A percentile compares a stretch with the other conserved stretches of the same genome.
These are phyloP conservation scores for Globisporangium viniferum DNA, from an alignment of 352 stramenopile genomes.

Conservation along the genomic window DNA sequence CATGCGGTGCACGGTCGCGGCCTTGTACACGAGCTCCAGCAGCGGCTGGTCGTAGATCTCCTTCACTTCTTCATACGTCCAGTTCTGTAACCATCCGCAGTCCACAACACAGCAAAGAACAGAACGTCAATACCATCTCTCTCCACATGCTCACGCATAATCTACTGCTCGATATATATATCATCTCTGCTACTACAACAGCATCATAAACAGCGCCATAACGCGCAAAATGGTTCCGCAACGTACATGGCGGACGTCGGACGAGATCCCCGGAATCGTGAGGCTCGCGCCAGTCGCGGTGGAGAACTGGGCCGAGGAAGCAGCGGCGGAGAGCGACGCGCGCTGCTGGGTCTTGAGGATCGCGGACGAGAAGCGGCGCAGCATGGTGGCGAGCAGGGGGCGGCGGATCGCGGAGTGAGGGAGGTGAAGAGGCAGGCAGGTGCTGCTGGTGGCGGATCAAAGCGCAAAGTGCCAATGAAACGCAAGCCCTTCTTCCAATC, in stretches of 20 bases:
- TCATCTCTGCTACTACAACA: background rate
- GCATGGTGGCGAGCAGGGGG: constrained; percentile 23
- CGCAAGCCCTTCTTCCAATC: constrained; percentile 1
- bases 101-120: background rate
- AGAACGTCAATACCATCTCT: background rate
- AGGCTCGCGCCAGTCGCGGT: constrained; percentile 33
- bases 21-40: constrained; percentile 97
- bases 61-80: constrained; percentile 95
- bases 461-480: constrained; percentile 7
- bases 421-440: background rate
- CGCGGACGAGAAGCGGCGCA: constrained; percentile 37
- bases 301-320: constrained; percentile 26
- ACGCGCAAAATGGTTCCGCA: background rate
- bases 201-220: background rate
- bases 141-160: background rate
- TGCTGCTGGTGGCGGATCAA: constrained; percentile 11
- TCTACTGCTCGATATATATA: too few species aligned
- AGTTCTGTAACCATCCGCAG: constrained; percentile 59
- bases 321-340: constrained; percentile 3
- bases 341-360: constrained; percentile 14
- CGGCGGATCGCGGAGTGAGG: constrained; percentile 1
- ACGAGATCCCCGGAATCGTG: constrained; percentile 61
- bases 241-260: constrained; percentile 54
- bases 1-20: constrained; percentile 95
- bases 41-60: constrained; percentile 94